Percentiles rank a stretch among this genome's conserved stretches.
phyloP scores from a whole-genome alignment of 768 basidiomycete genomes.

The Termitomyces sp. region DNA sequence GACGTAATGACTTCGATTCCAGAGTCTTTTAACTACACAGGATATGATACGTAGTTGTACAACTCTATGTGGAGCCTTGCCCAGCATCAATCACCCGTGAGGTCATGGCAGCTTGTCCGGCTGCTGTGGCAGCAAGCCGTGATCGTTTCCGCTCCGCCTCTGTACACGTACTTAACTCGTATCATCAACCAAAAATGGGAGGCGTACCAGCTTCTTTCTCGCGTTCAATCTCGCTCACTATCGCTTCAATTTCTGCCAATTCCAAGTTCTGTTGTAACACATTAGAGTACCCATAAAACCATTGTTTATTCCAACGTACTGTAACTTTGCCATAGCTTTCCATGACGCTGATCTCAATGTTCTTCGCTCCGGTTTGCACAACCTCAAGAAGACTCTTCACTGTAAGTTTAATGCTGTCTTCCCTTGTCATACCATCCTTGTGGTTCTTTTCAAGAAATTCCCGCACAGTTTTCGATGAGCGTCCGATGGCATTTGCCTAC shows the following conservation, averaged over 20 bases:
- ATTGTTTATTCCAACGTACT: slow-evolving; percentile 34
- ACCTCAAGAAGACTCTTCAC: slow-evolving; percentile 95
- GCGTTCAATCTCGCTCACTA: slow-evolving; percentile 89
- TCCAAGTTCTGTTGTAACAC: slow-evolving; percentile 70
- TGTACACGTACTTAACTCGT: slow-evolving; percentile 21
- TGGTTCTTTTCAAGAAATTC: slow-evolving; percentile 99
- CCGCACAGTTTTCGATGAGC: slow-evolving; percentile 96
- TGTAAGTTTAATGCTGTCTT: slow-evolving; percentile 91
- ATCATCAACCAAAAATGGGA: not conserved
- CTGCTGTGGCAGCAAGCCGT: slow-evolving; percentile 85
- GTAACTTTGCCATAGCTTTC: slow-evolving; percentile 91
- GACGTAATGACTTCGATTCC: slow-evolving; percentile 11
- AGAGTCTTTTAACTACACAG: not conserved
- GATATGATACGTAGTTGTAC: not conserved
- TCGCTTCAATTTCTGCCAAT: slow-evolving; percentile 81
- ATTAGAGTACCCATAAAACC: slow-evolving; percentile 3
- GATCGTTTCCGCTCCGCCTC: slow-evolving; percentile 95
- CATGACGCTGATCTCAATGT: slow-evolving; percentile 98
- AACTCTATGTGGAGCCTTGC: slow-evolving; percentile 21
- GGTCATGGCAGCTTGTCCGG: slow-evolving; percentile 84
- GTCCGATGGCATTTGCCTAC: slow-evolving; percentile 95
- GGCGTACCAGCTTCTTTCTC: slow-evolving; percentile 91
- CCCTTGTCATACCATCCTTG: slow-evolving; percentile 81
- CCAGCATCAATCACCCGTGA: slow-evolving; percentile 40
- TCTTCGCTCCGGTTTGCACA: slow-evolving; percentile 99